Base-by-base conservation (phyloP, 208 protist genomes). In the Naegleria fowleri region DNA sequence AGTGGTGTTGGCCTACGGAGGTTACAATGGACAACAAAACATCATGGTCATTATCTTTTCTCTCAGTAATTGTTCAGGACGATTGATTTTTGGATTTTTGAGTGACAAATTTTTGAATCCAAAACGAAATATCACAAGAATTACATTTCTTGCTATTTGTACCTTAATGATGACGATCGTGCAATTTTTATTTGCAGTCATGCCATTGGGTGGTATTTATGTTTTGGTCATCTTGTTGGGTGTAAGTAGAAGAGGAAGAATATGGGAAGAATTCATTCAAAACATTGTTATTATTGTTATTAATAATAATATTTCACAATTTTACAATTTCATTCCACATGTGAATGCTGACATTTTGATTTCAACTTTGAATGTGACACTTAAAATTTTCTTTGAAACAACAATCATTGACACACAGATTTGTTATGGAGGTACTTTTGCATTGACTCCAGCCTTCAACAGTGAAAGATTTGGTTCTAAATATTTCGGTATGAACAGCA, bases 381-480 rank as follows among this genome's bases (percentile, higher is more conserved):
- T n/a, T n/a, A n/a, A n/a, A n/a, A n/a, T n/a, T n/a, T n/a, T n/a
- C n/a, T n/a, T n/a, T n/a, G n/a, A n/a, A 58, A 58, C 51, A 58
- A 5, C 51, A 58, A 58, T 58, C 51, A 67, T 67, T 29, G 22
- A 15, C 15, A 19, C 15, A 15, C 9, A 79, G 22, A 33, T 88
- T 51, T 51, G 22, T 51, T 88, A 88, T 58, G 85, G 85, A 40
- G 85, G 41, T 33, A 33, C 33, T 2, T 88, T 19, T 48, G 39
- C 41, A 15, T 7, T 88, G 39, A 58, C 43, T 15, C 85, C 85
- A 43, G 36, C 22, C 0, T 88, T 58, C 85, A 88, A 40, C 33
- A 39, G n/a, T 48, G 85, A 88, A 58, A 29, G 85, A 40, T 88
- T 88, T 39, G 85, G 85, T 19, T 9, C 19, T 40, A 88, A 88